Percentiles rank a stretch among this genome's conserved stretches.
Conservation (phyloP, 2,329 filamentous ascomycete species). For the Fusarium redolens region DNA sequence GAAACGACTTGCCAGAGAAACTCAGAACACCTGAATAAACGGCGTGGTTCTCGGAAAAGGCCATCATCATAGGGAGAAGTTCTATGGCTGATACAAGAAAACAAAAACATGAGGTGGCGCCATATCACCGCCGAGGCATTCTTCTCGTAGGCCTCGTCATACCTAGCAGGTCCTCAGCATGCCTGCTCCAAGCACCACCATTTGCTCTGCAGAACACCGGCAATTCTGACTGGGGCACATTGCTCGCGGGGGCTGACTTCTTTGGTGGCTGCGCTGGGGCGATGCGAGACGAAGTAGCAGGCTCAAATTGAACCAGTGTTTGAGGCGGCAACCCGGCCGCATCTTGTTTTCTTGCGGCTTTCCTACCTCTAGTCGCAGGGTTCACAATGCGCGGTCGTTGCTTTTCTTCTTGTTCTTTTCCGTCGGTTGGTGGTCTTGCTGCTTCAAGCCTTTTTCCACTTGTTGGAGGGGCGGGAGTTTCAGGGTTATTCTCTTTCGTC, state of each 20-base stretch:
- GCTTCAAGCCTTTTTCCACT: not conserved
- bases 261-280: not conserved
- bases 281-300: slow-evolving; percentile 33
- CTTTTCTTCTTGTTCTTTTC: slow-evolving; percentile 15
- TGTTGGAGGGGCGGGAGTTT: not conserved
- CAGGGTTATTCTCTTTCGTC: not conserved
- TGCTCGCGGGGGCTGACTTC: not conserved
- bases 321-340: slow-evolving; percentile 62
- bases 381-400: slow-evolving; percentile 52
- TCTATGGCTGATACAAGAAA: not conserved
- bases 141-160: slow-evolving; percentile 62
- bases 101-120: not conserved
- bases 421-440: not conserved
- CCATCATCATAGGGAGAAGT: not conserved
- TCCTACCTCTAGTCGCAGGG: slow-evolving; percentile 64
- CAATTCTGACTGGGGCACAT: slow-evolving; percentile 38
- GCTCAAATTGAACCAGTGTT: slow-evolving; percentile 53
- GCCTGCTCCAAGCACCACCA: slow-evolving; percentile 75
- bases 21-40: not conserved
- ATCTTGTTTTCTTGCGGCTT: slow-evolving; percentile 63
- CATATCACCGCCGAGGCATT: slow-evolving; percentile 9
- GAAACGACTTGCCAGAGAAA: not conserved
- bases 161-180: slow-evolving; percentile 74
- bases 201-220: slow-evolving; percentile 62
- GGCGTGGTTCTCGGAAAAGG: not conserved